phyloP scores from a whole-genome alignment of 2,329 filamentous ascomycete species.

The Dothidotthia symphoricarpi region DNA sequence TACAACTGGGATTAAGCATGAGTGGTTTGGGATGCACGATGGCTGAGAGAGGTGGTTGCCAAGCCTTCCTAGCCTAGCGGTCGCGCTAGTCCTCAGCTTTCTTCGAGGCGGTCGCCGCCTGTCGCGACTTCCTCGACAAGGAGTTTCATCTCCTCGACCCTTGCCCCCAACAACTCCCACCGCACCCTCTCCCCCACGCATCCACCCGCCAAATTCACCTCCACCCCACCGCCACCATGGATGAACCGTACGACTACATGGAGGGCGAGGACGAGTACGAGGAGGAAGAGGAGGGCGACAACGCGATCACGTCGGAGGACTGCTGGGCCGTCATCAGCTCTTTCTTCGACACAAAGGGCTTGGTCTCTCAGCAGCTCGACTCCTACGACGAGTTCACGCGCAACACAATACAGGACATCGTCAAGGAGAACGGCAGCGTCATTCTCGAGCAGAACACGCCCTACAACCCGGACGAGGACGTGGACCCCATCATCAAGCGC shows the following conservation, averaged over 20 bases:
- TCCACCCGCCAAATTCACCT: too few relatives aligned
- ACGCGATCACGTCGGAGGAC: constrained; percentile 87
- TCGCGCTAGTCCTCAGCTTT: constrained; percentile 11
- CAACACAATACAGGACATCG: constrained; percentile 89
- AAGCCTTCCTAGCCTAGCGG: too few relatives aligned
- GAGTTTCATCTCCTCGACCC: constrained; percentile 13
- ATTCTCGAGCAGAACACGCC: constrained; percentile 92
- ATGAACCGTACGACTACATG: constrained; percentile 62
- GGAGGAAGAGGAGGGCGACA: constrained; percentile 55
- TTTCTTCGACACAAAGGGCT: constrained; percentile 93
- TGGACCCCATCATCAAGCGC: constrained; percentile 73
- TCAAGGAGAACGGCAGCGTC: constrained; percentile 86
- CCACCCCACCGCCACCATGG: constrained; percentile 49
- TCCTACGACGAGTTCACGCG: constrained; percentile 97
- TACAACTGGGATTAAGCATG: too few relatives aligned
- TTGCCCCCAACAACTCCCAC: constrained; percentile 12
- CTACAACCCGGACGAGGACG: constrained; percentile 66
- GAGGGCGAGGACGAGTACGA: constrained; percentile 62
- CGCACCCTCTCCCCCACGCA: constrained; percentile 14
- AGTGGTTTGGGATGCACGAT: too few relatives aligned
- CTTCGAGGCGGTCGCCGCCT: constrained; percentile 26
- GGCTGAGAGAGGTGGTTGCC: too few relatives aligned
- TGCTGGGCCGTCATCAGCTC: constrained; percentile 97
- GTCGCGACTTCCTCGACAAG: constrained; percentile 23
- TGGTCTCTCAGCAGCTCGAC: constrained; percentile 96